Evolutionary conservation across 768 basidiomycete genomes (phyloP).

Genomic region (Termitomyces sp.): DNA sequence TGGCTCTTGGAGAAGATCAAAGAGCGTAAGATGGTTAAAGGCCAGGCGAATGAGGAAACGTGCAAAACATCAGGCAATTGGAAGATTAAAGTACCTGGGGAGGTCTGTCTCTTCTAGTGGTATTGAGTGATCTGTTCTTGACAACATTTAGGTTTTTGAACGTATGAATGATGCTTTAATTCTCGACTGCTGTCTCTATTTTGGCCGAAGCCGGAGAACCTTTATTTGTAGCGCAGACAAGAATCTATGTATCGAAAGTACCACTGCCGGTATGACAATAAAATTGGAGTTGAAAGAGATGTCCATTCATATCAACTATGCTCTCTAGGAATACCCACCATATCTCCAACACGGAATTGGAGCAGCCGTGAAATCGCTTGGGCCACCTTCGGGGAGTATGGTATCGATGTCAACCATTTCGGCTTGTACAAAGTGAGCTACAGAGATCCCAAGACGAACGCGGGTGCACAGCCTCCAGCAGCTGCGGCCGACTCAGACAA

Average conservation of each 20-base stretch:
- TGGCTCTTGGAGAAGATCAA: slow-evolving; percentile 67
- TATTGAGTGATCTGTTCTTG: not conserved
- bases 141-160: slow-evolving; percentile 21
- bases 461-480: slow-evolving; percentile 6
- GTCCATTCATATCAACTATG: not conserved
- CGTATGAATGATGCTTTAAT: slow-evolving; percentile 66
- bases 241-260: slow-evolving; percentile 54
- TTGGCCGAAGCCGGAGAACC: slow-evolving; percentile 48
- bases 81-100: slow-evolving; percentile 46
- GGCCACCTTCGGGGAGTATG: slow-evolving; percentile 40
- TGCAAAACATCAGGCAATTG: slow-evolving; percentile 60
- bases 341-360: slow-evolving; percentile 38
- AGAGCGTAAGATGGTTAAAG: slow-evolving; percentile 53
- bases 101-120: slow-evolving; percentile 34
- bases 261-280: slow-evolving; percentile 23
- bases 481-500: slow-evolving; percentile 34
- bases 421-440: slow-evolving; percentile 39
- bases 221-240: slow-evolving; percentile 68
- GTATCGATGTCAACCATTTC: slow-evolving; percentile 37
- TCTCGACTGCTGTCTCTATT: slow-evolving; percentile 74
- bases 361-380: slow-evolving; percentile 54
- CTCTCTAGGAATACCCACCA: slow-evolving; percentile 33
- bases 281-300: slow-evolving; percentile 17
- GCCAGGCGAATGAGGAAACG: slow-evolving; percentile 64
- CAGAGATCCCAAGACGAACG: slow-evolving; percentile 24